These are phyloP conservation scores for Globisporangium cylindrosporum DNA, from an alignment of 352 stramenopile genomes.

Conservation along the genomic window DNA sequence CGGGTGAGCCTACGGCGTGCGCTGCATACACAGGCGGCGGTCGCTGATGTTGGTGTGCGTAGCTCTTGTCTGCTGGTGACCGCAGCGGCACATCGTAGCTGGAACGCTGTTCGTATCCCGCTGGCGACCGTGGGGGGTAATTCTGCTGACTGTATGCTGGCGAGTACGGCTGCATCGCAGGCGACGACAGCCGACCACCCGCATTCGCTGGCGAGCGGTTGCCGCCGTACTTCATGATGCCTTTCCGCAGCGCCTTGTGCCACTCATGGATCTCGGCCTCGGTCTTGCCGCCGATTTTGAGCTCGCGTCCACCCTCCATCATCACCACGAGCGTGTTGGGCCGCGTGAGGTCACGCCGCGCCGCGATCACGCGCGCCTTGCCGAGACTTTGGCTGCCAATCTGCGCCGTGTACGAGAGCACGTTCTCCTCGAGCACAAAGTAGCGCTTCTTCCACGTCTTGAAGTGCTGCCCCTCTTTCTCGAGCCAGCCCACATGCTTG, in stretches of 20 bases:
- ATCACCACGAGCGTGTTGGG: conserved; percentile 61
- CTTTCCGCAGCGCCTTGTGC: conserved; percentile 55
- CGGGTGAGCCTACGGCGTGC: not conserved
- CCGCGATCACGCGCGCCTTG: conserved; percentile 51
- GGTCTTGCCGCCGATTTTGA: conserved; percentile 59
- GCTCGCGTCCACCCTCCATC: conserved; percentile 60
- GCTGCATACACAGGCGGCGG: conserved; percentile 6
- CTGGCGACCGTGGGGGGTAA: not conserved
- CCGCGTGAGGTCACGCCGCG: conserved; percentile 50
- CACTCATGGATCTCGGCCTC: conserved; percentile 72
- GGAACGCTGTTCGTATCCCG: not conserved
- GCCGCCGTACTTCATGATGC: conserved; percentile 37
- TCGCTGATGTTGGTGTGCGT: not conserved
- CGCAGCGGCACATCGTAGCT: not conserved
- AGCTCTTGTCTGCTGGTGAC: not conserved
- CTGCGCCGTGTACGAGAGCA: conserved; percentile 61
- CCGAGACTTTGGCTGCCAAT: conserved; percentile 47
- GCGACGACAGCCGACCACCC: not conserved
- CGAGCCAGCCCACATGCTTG: conserved; percentile 78
- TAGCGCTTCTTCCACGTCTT: conserved; percentile 80
- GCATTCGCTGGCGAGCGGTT: conserved; percentile 24
- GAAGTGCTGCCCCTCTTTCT: conserved; percentile 72
- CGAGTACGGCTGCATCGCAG: not conserved
- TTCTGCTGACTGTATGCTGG: conserved; percentile 3
- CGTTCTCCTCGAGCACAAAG: conserved; percentile 61